These are phyloP conservation scores for Prunus armeniaca DNA, from an alignment of 306 rosid genomes.

Conservation along the genomic window DNA sequence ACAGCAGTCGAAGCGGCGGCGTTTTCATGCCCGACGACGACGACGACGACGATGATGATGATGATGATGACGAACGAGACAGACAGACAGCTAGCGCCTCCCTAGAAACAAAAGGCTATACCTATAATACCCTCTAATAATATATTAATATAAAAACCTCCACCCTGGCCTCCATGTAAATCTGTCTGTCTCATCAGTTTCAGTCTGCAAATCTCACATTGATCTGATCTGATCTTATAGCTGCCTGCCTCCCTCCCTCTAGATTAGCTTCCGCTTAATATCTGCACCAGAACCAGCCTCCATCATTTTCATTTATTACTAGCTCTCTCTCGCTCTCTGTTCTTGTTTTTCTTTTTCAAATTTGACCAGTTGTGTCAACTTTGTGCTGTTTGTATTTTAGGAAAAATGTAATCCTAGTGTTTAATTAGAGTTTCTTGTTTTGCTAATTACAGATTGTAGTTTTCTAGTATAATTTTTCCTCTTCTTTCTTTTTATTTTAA, in stretches of 20 bases:
- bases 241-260: no score
- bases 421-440: not conserved
- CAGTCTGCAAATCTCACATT: no score
- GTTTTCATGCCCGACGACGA: not conserved
- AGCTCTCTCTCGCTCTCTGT: no score
- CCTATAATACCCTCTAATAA: no score
- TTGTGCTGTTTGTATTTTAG: not conserved
- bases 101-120: not conserved
- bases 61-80: slow-evolving; percentile 3
- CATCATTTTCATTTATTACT: not conserved
- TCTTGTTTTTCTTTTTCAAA: not conserved
- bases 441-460: not conserved
- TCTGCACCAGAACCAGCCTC: no score
- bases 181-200: no score
- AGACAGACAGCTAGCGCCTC: not conserved
- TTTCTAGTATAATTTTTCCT: not conserved
- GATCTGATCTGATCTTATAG: no score
- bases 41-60: not conserved
- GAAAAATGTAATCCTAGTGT: not conserved
- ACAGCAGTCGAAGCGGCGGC: slow-evolving; percentile 41
- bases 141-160: no score
- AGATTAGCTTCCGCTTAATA: no score
- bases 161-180: no score
- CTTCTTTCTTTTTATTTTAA: no score
- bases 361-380: not conserved